Percentiles rank a stretch among this genome's conserved stretches.
These are phyloP conservation scores for Tilletia setariae DNA, from an alignment of 1,284 basidiomycete species.

Conservation along the genomic window DNA sequence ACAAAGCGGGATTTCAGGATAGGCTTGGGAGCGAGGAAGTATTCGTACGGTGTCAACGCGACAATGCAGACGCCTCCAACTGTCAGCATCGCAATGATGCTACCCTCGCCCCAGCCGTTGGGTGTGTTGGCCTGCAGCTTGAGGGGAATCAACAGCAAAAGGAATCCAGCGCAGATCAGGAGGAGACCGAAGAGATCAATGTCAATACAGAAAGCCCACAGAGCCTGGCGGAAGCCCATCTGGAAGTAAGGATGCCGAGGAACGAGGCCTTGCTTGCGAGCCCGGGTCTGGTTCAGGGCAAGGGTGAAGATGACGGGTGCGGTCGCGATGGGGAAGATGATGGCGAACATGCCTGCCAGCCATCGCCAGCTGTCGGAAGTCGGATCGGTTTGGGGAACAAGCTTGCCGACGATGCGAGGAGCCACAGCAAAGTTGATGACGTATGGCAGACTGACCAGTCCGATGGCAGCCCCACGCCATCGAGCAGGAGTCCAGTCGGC, in stretches of 20 bases:
- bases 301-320: conserved; percentile 42
- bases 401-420: conserved; percentile 22
- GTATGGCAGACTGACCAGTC: conserved; percentile 46
- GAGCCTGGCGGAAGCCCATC: conserved; percentile 17
- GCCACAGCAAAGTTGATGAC: conserved; percentile 47
- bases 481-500: conserved; percentile 49
- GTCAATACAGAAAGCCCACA: conserved; percentile 24
- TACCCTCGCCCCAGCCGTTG: conserved; percentile 36
- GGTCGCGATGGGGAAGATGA: conserved; percentile 47
- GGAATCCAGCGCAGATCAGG: conserved; percentile 44
- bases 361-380: conserved; percentile 39
- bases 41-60: conserved; percentile 37
- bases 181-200: conserved; percentile 47
- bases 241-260: conserved; percentile 41
- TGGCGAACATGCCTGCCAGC: conserved; percentile 50
- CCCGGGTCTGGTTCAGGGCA: conserved; percentile 39
- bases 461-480: conserved; percentile 45
- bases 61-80: conserved; percentile 43
- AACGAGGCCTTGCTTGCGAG: conserved; percentile 34
- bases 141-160: conserved; percentile 47
- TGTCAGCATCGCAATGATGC: conserved; percentile 51
- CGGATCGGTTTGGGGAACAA: not conserved
- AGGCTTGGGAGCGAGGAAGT: conserved; percentile 37
- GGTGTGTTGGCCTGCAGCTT: conserved; percentile 32
- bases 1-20: conserved; percentile 44